phyloP scores from a whole-genome alignment of 257 asterid species.

The Misopates orontium region DNA sequence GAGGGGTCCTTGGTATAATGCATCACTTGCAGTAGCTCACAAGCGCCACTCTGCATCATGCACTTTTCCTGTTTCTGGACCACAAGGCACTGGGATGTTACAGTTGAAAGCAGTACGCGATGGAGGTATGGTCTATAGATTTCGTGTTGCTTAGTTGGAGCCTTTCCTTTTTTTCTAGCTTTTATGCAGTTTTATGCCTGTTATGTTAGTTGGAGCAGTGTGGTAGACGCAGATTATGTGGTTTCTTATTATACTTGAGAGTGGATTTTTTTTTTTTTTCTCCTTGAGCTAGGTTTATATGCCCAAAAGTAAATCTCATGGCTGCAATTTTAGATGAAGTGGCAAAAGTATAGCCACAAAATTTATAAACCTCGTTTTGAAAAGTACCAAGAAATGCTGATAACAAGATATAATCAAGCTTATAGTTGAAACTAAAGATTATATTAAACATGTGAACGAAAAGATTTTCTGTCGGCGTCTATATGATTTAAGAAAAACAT shows the following conservation, averaged over 20 bases:
- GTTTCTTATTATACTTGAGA: background rate
- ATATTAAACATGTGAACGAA: background rate
- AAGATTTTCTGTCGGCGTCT: background rate
- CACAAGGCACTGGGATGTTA: slow-evolving; percentile 86
- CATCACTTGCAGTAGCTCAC: slow-evolving; percentile 93
- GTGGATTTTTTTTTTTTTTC: too few species aligned
- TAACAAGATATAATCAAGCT: background rate
- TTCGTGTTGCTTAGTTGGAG: background rate
- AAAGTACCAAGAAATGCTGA: background rate
- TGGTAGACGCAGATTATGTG: too few species aligned
- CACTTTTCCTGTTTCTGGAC: slow-evolving; percentile 94
- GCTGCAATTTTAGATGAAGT: too few species aligned
- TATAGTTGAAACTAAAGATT: background rate
- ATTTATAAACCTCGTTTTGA: background rate
- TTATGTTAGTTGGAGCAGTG: background rate
- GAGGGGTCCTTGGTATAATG: slow-evolving; percentile 98
- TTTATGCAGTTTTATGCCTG: background rate
- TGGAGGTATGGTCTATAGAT: slow-evolving; percentile 50
- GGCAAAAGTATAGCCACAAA: too few species aligned
- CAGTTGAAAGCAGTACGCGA: slow-evolving; percentile 91
- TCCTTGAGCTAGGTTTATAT: too few species aligned
- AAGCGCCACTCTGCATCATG: slow-evolving; percentile 85
- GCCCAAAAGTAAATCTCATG: too few species aligned
- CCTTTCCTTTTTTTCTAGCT: slow-evolving; percentile 3
- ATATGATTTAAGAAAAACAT: background rate